A percentile compares a stretch with the other conserved stretches of the same genome.
Evolutionary conservation across 164 flowering plant species (phyloP).

Genomic region (Protea cynaroides): DNA sequence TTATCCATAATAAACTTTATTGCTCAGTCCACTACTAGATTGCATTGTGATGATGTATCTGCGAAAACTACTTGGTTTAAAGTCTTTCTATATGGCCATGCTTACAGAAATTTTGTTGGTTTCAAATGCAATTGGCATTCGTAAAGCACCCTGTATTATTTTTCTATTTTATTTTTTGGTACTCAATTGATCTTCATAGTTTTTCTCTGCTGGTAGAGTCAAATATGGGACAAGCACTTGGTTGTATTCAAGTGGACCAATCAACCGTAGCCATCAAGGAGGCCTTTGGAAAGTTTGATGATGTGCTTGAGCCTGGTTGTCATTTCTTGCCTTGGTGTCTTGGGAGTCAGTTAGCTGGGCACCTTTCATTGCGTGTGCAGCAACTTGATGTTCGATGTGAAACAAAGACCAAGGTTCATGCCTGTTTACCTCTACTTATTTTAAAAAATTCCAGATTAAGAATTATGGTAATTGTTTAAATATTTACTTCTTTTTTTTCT

Average conservation of each 20-base stretch:
- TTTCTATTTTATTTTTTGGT: too few species aligned
- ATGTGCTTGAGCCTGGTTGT: conserved; percentile 1
- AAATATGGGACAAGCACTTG: conserved; percentile 53
- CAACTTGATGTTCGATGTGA: conserved; percentile 84
- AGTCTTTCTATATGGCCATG: background rate
- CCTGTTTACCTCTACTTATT: background rate
- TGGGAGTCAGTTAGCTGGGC: conserved; percentile 61
- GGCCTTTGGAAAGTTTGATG: conserved; percentile 1
- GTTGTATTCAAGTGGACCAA: conserved; percentile 4
- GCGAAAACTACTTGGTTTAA: background rate
- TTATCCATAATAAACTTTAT: too few species aligned
- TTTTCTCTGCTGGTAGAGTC: conserved; percentile 5
- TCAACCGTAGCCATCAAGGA: conserved; percentile 1
- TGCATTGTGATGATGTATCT: background rate
- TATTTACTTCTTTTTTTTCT: background rate
- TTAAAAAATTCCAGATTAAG: too few species aligned
- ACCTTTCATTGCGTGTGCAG: conserved; percentile 63
- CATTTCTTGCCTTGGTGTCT: conserved; percentile 58
- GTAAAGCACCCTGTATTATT: background rate
- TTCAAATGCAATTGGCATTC: too few species aligned
- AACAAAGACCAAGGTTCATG: conserved; percentile 71
- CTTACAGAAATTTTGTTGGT: too few species aligned
- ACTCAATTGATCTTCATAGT: background rate
- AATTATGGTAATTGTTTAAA: too few species aligned
- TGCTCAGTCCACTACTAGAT: too few species aligned